These are phyloP conservation scores for Telfairia occidentalis DNA, from an alignment of 331 rosid genomes.

Conservation along the genomic window DNA sequence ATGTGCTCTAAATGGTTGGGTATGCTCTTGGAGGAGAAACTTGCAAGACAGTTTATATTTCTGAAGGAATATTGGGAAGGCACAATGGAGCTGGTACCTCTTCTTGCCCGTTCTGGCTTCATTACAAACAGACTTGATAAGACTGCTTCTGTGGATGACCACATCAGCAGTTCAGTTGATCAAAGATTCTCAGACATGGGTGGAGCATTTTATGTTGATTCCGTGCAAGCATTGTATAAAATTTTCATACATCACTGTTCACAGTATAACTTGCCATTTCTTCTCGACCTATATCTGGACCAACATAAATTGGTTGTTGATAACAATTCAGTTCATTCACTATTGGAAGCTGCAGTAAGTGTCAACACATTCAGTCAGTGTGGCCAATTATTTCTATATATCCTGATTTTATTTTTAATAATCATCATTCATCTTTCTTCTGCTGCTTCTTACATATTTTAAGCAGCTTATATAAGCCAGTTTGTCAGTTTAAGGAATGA, in stretches of 20 bases:
- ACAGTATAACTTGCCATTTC: conserved; percentile 60
- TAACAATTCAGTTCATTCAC: conserved; percentile 44
- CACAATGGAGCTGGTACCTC: conserved; percentile 50
- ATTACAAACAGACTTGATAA: conserved; percentile 31
- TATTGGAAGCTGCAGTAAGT: conserved; percentile 83
- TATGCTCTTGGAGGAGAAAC: conserved; percentile 66
- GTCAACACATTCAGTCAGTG: conserved; percentile 23
- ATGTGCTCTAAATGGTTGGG: conserved; percentile 66
- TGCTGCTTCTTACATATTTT: neutral
- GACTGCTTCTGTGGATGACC: conserved; percentile 28
- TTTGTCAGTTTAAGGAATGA: neutral
- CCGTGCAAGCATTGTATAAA: conserved; percentile 59
- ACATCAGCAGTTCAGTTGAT: conserved; percentile 29
- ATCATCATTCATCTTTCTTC: neutral
- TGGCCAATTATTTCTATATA: conserved; percentile 1
- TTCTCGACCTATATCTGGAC: conserved; percentile 87
- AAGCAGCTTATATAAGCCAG: neutral
- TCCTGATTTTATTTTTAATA: neutral
- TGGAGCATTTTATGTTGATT: conserved; percentile 20
- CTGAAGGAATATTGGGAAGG: conserved; percentile 87
- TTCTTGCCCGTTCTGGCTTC: conserved; percentile 76
- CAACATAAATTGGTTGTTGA: conserved; percentile 47
- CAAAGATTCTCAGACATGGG: conserved; percentile 18
- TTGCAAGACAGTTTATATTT: conserved; percentile 62
- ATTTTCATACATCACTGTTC: conserved; percentile 60